Evolutionary conservation across 768 basidiomycete species (phyloP).

Genomic region (Termitomyces sp.): DNA sequence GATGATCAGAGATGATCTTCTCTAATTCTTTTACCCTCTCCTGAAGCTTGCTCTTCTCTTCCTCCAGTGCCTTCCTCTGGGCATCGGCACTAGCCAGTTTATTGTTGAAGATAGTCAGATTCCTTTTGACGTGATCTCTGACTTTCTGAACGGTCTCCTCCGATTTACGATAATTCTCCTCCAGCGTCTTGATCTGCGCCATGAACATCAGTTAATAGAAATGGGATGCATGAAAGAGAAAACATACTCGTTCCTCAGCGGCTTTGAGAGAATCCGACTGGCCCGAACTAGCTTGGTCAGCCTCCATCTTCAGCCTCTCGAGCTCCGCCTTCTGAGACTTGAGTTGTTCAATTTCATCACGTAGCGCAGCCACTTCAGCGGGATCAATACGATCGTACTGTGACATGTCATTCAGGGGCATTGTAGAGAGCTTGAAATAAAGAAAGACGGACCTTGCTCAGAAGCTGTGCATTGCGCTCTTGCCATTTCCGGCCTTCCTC

Average conservation of each 20-base stretch:
- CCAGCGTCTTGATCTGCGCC: constrained; percentile 37
- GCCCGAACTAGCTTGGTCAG: constrained; percentile 20
- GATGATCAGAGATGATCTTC: constrained; percentile 29
- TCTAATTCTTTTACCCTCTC: constrained; percentile 35
- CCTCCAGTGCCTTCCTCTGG: constrained; percentile 29
- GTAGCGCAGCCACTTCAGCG: constrained; percentile 74
- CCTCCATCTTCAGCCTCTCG: constrained; percentile 21
- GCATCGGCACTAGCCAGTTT: constrained; percentile 33
- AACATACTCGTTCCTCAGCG: constrained; percentile 28
- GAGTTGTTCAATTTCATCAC: constrained; percentile 62
- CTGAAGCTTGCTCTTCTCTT: constrained; percentile 37
- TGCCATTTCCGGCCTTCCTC: constrained; percentile 82
- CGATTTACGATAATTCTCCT: constrained; percentile 35
- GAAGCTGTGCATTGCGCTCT: constrained; percentile 73
- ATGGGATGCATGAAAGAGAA: neutral
- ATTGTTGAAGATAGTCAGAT: constrained; percentile 25
- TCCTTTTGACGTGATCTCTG: constrained; percentile 27
- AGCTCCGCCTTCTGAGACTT: constrained; percentile 37
- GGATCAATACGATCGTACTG: constrained; percentile 90
- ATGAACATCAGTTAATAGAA: neutral
- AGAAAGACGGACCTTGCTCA: constrained; percentile 60
- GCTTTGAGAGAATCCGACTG: constrained; percentile 25
- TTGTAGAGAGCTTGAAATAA: neutral
- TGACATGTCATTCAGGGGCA: neutral
- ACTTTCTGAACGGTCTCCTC: constrained; percentile 40